These are phyloP conservation scores for Boletus tomentosulus DNA, from an alignment of 768 basidiomycete species.

Conservation along the genomic window DNA sequence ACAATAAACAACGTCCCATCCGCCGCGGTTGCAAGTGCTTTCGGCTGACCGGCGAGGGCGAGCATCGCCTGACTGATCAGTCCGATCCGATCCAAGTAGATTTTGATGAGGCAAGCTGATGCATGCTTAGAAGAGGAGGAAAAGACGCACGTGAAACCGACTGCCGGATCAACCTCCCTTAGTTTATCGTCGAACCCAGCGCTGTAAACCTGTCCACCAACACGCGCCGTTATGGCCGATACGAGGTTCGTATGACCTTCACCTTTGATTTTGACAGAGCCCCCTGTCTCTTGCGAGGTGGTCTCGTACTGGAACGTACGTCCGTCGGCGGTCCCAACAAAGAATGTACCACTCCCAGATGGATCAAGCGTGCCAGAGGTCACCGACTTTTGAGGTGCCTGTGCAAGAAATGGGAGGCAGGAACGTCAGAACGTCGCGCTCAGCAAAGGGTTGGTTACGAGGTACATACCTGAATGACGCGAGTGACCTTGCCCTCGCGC, in stretches of 20 bases:
- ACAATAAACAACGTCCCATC: conserved; percentile 65
- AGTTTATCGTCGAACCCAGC: conserved; percentile 79
- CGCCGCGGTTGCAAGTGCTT: conserved; percentile 49
- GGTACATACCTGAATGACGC: conserved; percentile 55
- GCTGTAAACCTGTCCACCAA: conserved; percentile 55
- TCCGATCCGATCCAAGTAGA: neutral
- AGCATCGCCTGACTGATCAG: conserved; percentile 46
- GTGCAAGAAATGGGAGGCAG: neutral
- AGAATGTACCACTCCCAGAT: conserved; percentile 52
- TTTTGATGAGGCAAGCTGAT: neutral
- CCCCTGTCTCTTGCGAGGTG: conserved; percentile 1
- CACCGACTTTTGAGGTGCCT: conserved; percentile 82
- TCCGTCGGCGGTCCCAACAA: conserved; percentile 79
- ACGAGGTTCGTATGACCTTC: conserved; percentile 69
- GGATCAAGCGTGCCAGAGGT: conserved; percentile 51
- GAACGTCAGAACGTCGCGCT: neutral
- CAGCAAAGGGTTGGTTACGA: neutral
- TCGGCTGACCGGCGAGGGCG: conserved; percentile 63
- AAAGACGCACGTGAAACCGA: conserved; percentile 27
- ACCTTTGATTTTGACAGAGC: conserved; percentile 49
- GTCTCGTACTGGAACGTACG: conserved; percentile 63
- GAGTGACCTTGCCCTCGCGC: conserved; percentile 52
- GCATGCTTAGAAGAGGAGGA: conserved; percentile 1
- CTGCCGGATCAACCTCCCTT: conserved; percentile 52
- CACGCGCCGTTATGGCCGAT: conserved; percentile 50